Evolutionary conservation across 768 basidiomycete genomes (phyloP), one percentile per base, ranked within the genome.

Genomic region (Rhodocollybia butyracea): DNA sequence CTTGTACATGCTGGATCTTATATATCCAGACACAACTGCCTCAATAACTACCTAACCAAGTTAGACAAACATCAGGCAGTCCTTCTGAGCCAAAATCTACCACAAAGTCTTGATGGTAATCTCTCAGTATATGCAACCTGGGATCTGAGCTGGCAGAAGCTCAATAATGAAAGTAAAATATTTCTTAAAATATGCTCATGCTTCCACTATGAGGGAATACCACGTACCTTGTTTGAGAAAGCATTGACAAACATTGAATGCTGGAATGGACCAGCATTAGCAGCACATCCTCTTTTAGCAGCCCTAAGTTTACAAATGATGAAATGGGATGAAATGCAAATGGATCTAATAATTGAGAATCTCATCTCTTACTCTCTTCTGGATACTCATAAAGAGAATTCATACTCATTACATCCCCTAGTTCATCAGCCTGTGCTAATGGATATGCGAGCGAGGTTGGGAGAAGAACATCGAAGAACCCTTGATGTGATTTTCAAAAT

Each of bases 1-100:
- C 12, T 55, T 11, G 46, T 34, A 12, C 54, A 55, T 30, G 43
- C 43, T n/a, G 43, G 54, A 13, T 31, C 42, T 12, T 55, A 55
- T 36, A 55, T 46, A 19, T 24, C 10, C 2, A 27, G 38, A 13
- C 34, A 36, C 12, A 21, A 43, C 3, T 40, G 46, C 21, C 34
- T 55, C 10, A 17, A 12, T 15, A 36, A 7, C 7, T 55, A 55
- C 24, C 30, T 55, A 3, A 36, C 27, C 19, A 27, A 19, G n/a
- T 32, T 31, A 3, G 7, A 38, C n/a, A 36, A 26, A 8, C 29
- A 46, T 3, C 8, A 43, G 8, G 21, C 5, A 17, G 13, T 34
- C 19, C 15, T 38, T 1, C 34, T 55, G 42, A 1, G 11, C 4
- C 38, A 45, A 12, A 22, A 34, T 11, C 3, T 21, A 19, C 5